Percentiles rank a stretch among this genome's conserved stretches.
Evolutionary conservation across 495 filamentous ascomycete genomes (phyloP).

Genomic region (Podospora tetraspora): DNA sequence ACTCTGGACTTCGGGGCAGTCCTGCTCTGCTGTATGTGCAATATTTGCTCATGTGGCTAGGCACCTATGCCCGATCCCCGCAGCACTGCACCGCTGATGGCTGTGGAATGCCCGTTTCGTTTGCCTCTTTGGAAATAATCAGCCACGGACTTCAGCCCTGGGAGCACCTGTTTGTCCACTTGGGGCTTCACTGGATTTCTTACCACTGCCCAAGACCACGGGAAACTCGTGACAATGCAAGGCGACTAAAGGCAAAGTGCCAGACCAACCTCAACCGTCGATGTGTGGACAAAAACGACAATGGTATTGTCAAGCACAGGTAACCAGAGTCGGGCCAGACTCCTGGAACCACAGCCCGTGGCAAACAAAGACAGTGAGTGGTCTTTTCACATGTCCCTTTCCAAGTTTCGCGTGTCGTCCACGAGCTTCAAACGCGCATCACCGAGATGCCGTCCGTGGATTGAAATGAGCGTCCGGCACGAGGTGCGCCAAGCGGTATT

Average conservation of each 20-base stretch:
- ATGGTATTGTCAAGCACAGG: not conserved
- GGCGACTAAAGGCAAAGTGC: not conserved
- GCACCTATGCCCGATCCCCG: too few species aligned
- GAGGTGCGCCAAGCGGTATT: not conserved
- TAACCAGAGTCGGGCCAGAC: not conserved
- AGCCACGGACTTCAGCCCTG: not conserved
- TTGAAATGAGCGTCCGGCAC: constrained; percentile 1
- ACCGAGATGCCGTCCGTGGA: not conserved
- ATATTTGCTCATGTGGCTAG: too few species aligned
- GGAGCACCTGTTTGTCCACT: not conserved
- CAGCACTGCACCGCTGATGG: not conserved
- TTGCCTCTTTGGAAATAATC: not conserved
- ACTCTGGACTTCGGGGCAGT: too few species aligned
- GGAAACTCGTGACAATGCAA: not conserved
- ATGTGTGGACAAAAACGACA: not conserved
- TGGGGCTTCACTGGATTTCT: too few species aligned
- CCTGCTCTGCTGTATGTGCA: too few species aligned
- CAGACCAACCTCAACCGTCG: not conserved
- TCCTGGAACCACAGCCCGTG: not conserved
- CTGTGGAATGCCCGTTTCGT: not conserved
- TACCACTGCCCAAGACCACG: not conserved
- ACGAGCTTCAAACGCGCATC: not conserved
- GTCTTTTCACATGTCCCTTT: not conserved
- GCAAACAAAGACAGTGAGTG: not conserved
- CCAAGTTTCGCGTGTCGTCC: not conserved